Evolutionary conservation across 116 monocot species (phyloP).

Genomic region (Posidonia oceanica): DNA sequence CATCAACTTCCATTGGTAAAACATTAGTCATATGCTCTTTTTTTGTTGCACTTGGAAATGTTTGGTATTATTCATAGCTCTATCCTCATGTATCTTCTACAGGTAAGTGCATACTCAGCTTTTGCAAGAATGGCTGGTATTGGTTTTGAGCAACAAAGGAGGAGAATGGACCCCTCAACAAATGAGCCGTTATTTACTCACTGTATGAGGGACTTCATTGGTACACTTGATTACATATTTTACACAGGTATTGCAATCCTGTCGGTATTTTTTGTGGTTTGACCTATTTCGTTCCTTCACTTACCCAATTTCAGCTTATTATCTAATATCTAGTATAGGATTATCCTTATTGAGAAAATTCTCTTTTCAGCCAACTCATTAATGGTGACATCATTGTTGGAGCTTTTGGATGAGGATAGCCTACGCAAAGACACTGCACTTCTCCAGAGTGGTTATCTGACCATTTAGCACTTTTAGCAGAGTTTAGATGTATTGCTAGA

Average conservation of each 20-base stretch:
- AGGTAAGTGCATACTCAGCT: too few species aligned
- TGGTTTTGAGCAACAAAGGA: constrained; percentile 32
- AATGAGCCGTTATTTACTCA: constrained; percentile 92
- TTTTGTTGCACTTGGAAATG: too few species aligned
- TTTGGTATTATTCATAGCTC: too few species aligned
- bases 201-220: constrained; percentile 78
- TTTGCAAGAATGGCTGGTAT: constrained; percentile 50
- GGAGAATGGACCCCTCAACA: constrained; percentile 66
- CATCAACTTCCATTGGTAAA: too few species aligned
- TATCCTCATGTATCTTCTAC: too few species aligned
- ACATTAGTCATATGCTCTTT: too few species aligned
- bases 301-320: background rate
- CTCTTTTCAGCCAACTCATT: constrained; percentile 71
- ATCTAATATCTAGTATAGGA: background rate
- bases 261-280: background rate
- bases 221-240: constrained; percentile 93
- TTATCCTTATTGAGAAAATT: background rate
- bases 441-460: constrained; percentile 99
- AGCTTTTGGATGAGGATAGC: constrained; percentile 89
- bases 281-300: constrained; percentile 1
- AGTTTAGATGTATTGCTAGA: constrained; percentile 82
- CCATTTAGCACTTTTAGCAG: constrained; percentile 92
- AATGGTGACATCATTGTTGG: constrained; percentile 79
- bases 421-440: constrained; percentile 97
- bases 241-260: constrained; percentile 63